Evolutionary conservation across 2,329 filamentous ascomycete species (phyloP).

Genomic region (Colletotrichum coccodes): DNA sequence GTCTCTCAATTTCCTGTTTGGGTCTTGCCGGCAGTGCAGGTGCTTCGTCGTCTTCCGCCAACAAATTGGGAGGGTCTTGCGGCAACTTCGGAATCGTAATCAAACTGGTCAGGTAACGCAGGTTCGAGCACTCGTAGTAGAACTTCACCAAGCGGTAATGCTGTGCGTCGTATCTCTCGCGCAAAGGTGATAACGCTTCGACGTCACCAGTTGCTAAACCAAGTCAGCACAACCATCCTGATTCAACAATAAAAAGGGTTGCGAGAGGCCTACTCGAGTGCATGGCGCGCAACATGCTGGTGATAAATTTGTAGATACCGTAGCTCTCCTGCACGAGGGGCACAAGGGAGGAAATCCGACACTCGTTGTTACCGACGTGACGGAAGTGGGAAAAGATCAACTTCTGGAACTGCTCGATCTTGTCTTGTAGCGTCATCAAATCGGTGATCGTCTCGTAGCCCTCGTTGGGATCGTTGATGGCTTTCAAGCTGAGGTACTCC

Average conservation of each 20-base stretch:
- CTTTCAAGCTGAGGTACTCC: constrained; percentile 97
- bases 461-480: constrained; percentile 98
- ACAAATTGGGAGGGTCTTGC: constrained; percentile 89
- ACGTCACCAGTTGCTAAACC: constrained; percentile 85
- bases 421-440: constrained; percentile 95
- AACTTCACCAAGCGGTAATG: constrained; percentile 97
- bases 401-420: constrained; percentile 99
- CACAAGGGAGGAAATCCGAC: constrained; percentile 92
- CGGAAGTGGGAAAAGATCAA: constrained; percentile 98
- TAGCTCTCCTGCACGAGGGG: constrained; percentile 97
- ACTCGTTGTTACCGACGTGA: constrained; percentile 92
- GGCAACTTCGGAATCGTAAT: constrained; percentile 97
- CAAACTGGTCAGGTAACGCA: constrained; percentile 94
- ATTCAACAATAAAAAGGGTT: background rate
- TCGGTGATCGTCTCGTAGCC: constrained; percentile 97
- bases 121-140: constrained; percentile 98
- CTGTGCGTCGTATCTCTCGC: constrained; percentile 91
- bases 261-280: constrained; percentile 78
- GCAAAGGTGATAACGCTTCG: constrained; percentile 88
- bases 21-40: constrained; percentile 85
- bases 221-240: constrained; percentile 36
- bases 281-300: constrained; percentile 99
- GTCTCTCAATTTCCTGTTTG: constrained; percentile 77
- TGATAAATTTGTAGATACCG: constrained; percentile 99
- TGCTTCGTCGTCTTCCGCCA: constrained; percentile 85